A percentile compares a stretch with the other conserved stretches of the same genome.
phyloP scores from a whole-genome alignment of 2,329 filamentous ascomycete species.

The Fusarium oligoseptatum region DNA sequence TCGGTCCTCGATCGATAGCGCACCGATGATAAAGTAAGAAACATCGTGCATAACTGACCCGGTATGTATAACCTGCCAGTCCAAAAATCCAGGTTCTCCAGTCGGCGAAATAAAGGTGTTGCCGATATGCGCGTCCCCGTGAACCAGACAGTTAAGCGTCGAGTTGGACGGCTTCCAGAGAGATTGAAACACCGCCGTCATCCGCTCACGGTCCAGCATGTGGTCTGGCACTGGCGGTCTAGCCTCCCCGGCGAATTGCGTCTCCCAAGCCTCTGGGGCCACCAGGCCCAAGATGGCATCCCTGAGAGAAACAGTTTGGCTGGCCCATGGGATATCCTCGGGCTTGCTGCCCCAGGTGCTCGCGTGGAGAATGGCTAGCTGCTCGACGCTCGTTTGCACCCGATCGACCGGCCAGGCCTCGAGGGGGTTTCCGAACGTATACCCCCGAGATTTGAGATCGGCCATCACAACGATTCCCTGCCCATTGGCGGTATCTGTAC shows the following conservation, averaged over 20 bases:
- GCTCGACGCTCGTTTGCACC: constrained; percentile 9
- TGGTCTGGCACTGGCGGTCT: constrained; percentile 10
- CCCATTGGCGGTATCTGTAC: neutral
- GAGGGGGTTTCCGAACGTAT: constrained; percentile 14
- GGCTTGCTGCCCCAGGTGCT: constrained; percentile 11
- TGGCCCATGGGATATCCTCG: constrained; percentile 8
- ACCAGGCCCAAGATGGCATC: constrained; percentile 11
- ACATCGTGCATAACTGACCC: constrained; percentile 28
- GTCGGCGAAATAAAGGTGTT: constrained; percentile 17
- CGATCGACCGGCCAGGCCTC: constrained; percentile 9
- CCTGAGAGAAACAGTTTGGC: neutral
- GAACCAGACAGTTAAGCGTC: constrained; percentile 16
- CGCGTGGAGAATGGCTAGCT: constrained; percentile 21
- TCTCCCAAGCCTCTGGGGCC: constrained; percentile 5
- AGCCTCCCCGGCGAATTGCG: neutral
- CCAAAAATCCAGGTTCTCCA: constrained; percentile 18
- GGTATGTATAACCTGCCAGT: constrained; percentile 27
- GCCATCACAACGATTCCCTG: constrained; percentile 29
- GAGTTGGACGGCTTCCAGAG: constrained; percentile 22
- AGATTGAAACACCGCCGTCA: neutral
- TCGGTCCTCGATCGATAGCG: constrained; percentile 13
- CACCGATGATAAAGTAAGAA: constrained; percentile 14
- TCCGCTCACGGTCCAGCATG: constrained; percentile 10
- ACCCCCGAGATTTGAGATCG: constrained; percentile 10
- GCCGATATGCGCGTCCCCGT: constrained; percentile 26